A percentile compares a stretch with the other conserved stretches of the same genome.
These are phyloP conservation scores for Ophiognomonia clavigignenti-juglandacearum DNA, from an alignment of 2,329 filamentous ascomycete species.

Conservation along the genomic window DNA sequence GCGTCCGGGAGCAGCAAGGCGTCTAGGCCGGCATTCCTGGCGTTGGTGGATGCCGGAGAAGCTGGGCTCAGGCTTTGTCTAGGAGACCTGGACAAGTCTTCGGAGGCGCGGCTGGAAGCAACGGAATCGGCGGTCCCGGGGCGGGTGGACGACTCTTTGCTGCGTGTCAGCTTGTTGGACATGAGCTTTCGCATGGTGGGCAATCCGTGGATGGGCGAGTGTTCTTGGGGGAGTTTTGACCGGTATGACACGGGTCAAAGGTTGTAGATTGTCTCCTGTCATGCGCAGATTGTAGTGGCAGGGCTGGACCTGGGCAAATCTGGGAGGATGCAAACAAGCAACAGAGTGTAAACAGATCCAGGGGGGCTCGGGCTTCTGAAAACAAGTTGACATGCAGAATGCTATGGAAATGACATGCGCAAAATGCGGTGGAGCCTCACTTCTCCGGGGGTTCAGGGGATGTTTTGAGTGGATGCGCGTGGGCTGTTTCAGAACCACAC, in stretches of 20 bases:
- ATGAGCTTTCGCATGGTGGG: slow-evolving; percentile 17
- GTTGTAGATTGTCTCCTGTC: slow-evolving; percentile 4
- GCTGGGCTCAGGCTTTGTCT: slow-evolving; percentile 13
- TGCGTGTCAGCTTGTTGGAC: slow-evolving; percentile 17
- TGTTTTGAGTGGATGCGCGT: slow-evolving; percentile 15
- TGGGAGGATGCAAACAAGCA: slow-evolving; percentile 6
- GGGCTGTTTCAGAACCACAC: slow-evolving; percentile 10
- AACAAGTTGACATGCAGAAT: slow-evolving; percentile 5
- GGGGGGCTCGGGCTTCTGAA: slow-evolving; percentile 10
- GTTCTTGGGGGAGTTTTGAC: too few species aligned
- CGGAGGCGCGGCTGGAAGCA: slow-evolving; percentile 13
- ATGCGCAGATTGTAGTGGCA: slow-evolving; percentile 6
- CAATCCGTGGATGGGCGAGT: background rate
- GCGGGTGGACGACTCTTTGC: slow-evolving; percentile 14
- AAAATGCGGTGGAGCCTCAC: slow-evolving; percentile 14
- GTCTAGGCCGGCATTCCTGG: slow-evolving; percentile 2
- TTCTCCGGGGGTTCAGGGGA: slow-evolving; percentile 8
- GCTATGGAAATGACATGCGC: background rate
- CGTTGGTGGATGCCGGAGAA: slow-evolving; percentile 8
- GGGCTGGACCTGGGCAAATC: slow-evolving; percentile 14
- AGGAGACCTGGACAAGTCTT: slow-evolving; percentile 12
- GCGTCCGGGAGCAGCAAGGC: slow-evolving; percentile 8
- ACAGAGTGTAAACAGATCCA: slow-evolving; percentile 19
- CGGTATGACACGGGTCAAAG: too few species aligned
- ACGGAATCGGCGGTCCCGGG: slow-evolving; percentile 14